Evolutionary conservation across 495 filamentous ascomycete genomes (phyloP).

Genomic region (Aspergillus coremiiformis): DNA sequence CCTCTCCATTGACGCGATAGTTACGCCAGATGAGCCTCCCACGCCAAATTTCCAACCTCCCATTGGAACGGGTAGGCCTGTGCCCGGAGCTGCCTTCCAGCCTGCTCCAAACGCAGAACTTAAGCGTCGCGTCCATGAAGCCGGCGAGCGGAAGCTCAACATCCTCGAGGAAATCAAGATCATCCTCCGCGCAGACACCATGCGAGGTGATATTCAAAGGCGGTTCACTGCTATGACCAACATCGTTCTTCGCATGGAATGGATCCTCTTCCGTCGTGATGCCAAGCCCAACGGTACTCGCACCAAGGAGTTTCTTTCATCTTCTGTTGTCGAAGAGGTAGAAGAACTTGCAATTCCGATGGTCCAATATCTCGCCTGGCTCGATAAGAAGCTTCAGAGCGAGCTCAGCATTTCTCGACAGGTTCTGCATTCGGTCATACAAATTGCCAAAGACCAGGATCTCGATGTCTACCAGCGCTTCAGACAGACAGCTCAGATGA

Average conservation of each 20-base stretch:
- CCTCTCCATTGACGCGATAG: not conserved
- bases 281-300: not conserved
- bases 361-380: slow-evolving; percentile 9
- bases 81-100: not conserved
- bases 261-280: slow-evolving; percentile 16
- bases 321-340: slow-evolving; percentile 3
- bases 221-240: slow-evolving; percentile 24
- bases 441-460: slow-evolving; percentile 1
- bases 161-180: slow-evolving; percentile 15
- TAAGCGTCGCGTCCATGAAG: not conserved
- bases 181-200: slow-evolving; percentile 7
- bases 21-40: not conserved
- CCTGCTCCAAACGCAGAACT: not conserved
- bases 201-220: slow-evolving; percentile 4
- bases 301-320: slow-evolving; percentile 7
- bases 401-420: not conserved
- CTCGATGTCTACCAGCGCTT: slow-evolving; percentile 8
- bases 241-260: slow-evolving; percentile 18
- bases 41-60: not conserved
- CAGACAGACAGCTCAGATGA: slow-evolving; percentile 11
- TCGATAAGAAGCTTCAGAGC: slow-evolving; percentile 13
- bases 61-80: not conserved
- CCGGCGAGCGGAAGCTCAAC: not conserved
- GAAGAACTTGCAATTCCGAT: slow-evolving; percentile 7
- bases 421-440: slow-evolving; percentile 5